A percentile compares a stretch with the other conserved stretches of the same genome.
phyloP scores from a whole-genome alignment of 176 grass and related monocot genomes.

The Eragrostis curvula region DNA sequence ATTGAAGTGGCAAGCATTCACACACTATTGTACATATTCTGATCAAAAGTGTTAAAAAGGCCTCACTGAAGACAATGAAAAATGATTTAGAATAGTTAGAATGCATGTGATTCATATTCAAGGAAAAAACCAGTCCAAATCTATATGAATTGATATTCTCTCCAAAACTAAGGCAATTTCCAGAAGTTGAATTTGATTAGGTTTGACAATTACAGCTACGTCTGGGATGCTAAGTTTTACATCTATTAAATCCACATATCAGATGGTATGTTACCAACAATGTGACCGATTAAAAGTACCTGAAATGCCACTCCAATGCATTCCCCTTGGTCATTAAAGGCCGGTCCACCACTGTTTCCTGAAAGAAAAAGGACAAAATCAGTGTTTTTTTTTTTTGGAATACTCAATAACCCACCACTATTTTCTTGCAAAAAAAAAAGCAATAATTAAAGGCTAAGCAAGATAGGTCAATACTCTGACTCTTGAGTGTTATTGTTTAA shows the following conservation, averaged over 20 bases:
- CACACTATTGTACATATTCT: background rate
- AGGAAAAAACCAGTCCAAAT: conserved; percentile 14
- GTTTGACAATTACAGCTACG: background rate
- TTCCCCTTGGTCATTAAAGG: conserved; percentile 96
- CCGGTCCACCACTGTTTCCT: conserved; percentile 99
- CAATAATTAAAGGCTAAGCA: conserved; percentile 8
- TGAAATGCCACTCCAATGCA: conserved; percentile 99
- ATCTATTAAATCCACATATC: conserved; percentile 21
- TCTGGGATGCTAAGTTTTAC: background rate
- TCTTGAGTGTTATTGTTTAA: background rate
- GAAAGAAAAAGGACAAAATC: conserved; percentile 42
- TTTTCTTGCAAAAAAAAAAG: too few species aligned
- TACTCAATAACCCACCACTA: background rate
- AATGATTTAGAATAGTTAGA: conserved; percentile 13
- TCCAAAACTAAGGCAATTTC: conserved; percentile 15
- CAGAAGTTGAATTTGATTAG: conserved; percentile 6
- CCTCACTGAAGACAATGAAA: conserved; percentile 5
- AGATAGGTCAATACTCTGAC: conserved; percentile 17
- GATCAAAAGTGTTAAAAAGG: conserved; percentile 10
- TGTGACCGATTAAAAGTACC: conserved; percentile 61
- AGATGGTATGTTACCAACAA: conserved; percentile 12
- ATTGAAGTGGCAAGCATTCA: background rate
- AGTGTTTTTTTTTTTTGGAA: background rate
- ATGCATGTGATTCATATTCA: conserved; percentile 12
- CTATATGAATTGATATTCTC: background rate